A percentile compares a stretch with the other conserved stretches of the same genome.
These are phyloP conservation scores for Saccharomyces uvarum DNA, from an alignment of 1,139 yeast genomes.

Conservation along the genomic window DNA sequence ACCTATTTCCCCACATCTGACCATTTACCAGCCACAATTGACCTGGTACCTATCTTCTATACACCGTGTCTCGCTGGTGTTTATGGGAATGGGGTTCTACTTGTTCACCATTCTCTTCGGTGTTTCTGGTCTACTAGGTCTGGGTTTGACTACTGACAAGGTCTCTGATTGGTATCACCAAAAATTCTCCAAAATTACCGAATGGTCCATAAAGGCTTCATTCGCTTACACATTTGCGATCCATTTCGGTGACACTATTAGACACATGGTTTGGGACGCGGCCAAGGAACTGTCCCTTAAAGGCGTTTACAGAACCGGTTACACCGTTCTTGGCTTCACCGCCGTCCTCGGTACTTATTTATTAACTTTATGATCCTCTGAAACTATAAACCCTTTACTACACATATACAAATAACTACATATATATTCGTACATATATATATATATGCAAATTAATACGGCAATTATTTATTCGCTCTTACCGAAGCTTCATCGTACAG, in stretches of 20 bases:
- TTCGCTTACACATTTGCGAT: conserved; percentile 75
- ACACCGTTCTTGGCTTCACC: conserved; percentile 67
- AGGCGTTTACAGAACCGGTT: conserved; percentile 92
- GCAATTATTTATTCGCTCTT: conserved; percentile 2
- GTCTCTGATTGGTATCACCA: conserved; percentile 41
- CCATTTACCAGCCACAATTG: conserved; percentile 79
- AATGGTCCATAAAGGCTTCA: conserved; percentile 55
- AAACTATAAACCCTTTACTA: conserved; percentile 13
- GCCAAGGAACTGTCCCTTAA: conserved; percentile 70
- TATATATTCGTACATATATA: background rate
- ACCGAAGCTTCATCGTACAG: background rate
- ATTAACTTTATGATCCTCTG: conserved; percentile 34
- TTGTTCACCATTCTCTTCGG: conserved; percentile 72
- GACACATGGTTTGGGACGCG: conserved; percentile 82
- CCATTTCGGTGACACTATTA: conserved; percentile 76
- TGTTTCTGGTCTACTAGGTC: conserved; percentile 53
- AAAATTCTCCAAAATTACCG: conserved; percentile 54
- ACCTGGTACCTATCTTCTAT: conserved; percentile 67
- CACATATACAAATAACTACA: conserved; percentile 4
- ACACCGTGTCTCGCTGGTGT: conserved; percentile 84
- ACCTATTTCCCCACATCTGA: conserved; percentile 82
- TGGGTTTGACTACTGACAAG: conserved; percentile 53
- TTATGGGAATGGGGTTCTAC: conserved; percentile 69
- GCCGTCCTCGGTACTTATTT: conserved; percentile 57
- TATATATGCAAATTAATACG: background rate